These are phyloP conservation scores for Venturia asperata DNA, from an alignment of 2,329 filamentous ascomycete genomes.

Conservation along the genomic window DNA sequence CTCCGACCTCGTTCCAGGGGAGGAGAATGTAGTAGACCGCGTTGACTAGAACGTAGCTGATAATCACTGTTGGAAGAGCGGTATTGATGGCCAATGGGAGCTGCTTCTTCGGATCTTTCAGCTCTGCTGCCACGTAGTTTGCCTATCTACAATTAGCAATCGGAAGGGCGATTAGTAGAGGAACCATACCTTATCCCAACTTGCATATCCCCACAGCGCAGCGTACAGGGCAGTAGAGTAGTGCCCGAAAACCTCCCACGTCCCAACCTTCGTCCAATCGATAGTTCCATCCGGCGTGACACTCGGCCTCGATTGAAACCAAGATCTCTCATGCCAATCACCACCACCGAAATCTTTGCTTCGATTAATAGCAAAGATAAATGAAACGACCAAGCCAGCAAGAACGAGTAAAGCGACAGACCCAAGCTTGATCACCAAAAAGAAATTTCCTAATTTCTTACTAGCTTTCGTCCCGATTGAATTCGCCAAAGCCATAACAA, in stretches of 20 bases:
- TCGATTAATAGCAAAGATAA: slow-evolving; percentile 28
- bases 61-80: slow-evolving; percentile 52
- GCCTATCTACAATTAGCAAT: slow-evolving; percentile 25
- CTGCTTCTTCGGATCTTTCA: slow-evolving; percentile 30
- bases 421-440: slow-evolving; percentile 35
- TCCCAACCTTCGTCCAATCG: slow-evolving; percentile 36
- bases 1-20: slow-evolving; percentile 52
- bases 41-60: slow-evolving; percentile 55
- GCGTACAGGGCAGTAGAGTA: slow-evolving; percentile 56
- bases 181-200: slow-evolving; percentile 55
- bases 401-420: slow-evolving; percentile 30
- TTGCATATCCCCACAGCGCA: slow-evolving; percentile 57
- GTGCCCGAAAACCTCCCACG: slow-evolving; percentile 55
- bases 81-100: slow-evolving; percentile 56
- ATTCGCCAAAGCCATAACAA: slow-evolving; percentile 37
- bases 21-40: slow-evolving; percentile 56
- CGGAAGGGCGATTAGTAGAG: slow-evolving; percentile 25
- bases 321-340: slow-evolving; percentile 41
- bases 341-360: slow-evolving; percentile 28
- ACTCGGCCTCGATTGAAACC: slow-evolving; percentile 49
- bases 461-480: slow-evolving; percentile 38
- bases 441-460: slow-evolving; percentile 36
- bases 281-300: slow-evolving; percentile 37
- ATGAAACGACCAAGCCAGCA: slow-evolving; percentile 28
- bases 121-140: slow-evolving; percentile 35